phyloP scores from a whole-genome alignment of 257 asterid genomes.

The Solanum neorickii region DNA sequence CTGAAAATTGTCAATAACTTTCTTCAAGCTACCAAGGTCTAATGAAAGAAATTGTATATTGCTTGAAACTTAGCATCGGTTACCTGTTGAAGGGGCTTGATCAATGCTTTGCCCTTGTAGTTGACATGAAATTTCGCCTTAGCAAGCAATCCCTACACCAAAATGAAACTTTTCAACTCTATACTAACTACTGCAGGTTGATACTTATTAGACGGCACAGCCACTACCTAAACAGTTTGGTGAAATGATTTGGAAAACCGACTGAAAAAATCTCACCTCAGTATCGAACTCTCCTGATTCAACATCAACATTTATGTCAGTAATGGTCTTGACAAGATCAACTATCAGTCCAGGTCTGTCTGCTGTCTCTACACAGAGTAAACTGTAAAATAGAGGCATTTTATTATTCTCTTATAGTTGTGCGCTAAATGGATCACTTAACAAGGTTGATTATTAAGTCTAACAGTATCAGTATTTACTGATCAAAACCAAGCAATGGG shows the following conservation, averaged over 20 bases:
- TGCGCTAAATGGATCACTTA: background rate
- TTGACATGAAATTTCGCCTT: slow-evolving; percentile 92
- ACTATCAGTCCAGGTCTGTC: slow-evolving; percentile 93
- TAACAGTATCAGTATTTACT: background rate
- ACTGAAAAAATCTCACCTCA: slow-evolving; percentile 34
- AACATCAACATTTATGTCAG: slow-evolving; percentile 68
- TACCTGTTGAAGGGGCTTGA: slow-evolving; percentile 95
- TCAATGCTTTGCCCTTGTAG: slow-evolving; percentile 74
- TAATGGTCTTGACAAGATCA: slow-evolving; percentile 78
- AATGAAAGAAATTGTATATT: background rate
- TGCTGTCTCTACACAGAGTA: slow-evolving; percentile 69
- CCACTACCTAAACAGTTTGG: background rate
- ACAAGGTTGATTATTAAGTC: background rate
- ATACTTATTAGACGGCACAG: background rate
- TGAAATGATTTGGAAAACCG: background rate
- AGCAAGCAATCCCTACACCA: slow-evolving; percentile 72
- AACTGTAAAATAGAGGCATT: slow-evolving; percentile 34
- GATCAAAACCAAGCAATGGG: background rate
- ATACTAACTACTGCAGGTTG: background rate
- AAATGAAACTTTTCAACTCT: background rate
- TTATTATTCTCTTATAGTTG: background rate
- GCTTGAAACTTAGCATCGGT: background rate
- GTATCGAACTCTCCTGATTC: slow-evolving; percentile 92
- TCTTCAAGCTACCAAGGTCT: background rate
- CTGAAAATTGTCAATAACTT: background rate